Percentiles rank a stretch among this genome's conserved stretches.
These are phyloP conservation scores for Aspergillus bridgeri DNA, from an alignment of 495 filamentous ascomycete species.

Conservation along the genomic window DNA sequence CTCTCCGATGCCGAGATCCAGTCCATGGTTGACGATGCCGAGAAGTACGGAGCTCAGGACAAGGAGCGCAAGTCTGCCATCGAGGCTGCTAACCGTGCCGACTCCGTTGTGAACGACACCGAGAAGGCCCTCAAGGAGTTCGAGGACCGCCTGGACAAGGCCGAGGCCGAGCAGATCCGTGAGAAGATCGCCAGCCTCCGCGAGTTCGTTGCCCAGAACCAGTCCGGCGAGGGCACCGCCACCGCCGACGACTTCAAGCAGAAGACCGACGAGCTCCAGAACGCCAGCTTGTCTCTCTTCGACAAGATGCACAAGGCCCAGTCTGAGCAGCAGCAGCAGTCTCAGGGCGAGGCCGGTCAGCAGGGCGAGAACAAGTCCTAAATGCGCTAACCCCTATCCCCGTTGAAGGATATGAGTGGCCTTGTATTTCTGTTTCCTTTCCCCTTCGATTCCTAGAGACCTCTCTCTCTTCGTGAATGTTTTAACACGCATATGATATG, in stretches of 20 bases:
- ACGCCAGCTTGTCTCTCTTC: constrained; percentile 91
- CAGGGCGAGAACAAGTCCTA: constrained; percentile 83
- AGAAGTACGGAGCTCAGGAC: constrained; percentile 91
- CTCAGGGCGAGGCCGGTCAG: constrained; percentile 49
- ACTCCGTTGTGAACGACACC: constrained; percentile 94
- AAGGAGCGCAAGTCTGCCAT: constrained; percentile 96
- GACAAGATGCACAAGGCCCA: constrained; percentile 99
- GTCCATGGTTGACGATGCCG: constrained; percentile 94
- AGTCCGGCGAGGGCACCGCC: constrained; percentile 81
- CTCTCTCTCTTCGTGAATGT: constrained; percentile 24
- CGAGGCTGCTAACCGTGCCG: constrained; percentile 93
- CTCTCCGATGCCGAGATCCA: constrained; percentile 93
- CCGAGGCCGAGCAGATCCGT: constrained; percentile 83
- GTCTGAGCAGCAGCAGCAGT: constrained; percentile 59
- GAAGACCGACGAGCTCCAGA: constrained; percentile 97
- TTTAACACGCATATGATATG: constrained; percentile 36
- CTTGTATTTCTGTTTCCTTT: constrained; percentile 31
- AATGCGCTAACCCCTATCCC: constrained; percentile 24
- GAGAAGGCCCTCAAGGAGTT: constrained; percentile 98
- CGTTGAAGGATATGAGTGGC: constrained; percentile 6
- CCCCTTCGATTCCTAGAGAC: constrained; percentile 22
- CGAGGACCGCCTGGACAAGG: constrained; percentile 93
- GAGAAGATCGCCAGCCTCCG: constrained; percentile 90
- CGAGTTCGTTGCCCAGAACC: constrained; percentile 90
- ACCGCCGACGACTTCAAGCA: constrained; percentile 91